Evolutionary conservation across 441 rosid genomes (phyloP).

Genomic region (Arabidopsis hybrid): DNA sequence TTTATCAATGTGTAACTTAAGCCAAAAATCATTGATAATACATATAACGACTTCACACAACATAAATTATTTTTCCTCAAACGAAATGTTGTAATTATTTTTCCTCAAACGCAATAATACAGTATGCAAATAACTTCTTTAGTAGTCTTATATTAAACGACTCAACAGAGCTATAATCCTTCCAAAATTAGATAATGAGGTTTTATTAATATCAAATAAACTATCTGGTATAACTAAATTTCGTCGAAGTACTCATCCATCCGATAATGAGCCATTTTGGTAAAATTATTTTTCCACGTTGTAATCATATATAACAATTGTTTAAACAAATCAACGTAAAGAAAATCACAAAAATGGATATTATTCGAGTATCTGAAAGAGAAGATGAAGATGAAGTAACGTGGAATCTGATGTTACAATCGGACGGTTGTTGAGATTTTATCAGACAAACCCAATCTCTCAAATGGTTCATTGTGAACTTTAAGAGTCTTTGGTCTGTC

Average conservation of each 20-base stretch:
- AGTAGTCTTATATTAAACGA: neutral
- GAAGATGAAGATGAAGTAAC: conserved; percentile 32
- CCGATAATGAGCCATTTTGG: neutral
- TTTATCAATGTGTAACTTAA: too few species aligned
- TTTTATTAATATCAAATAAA: neutral
- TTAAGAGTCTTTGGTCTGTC: conserved; percentile 32
- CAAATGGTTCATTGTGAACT: conserved; percentile 5
- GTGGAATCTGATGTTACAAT: conserved; percentile 30
- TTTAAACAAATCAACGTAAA: neutral
- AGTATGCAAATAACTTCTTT: too few species aligned
- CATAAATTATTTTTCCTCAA: too few species aligned
- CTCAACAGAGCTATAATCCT: neutral
- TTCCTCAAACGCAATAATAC: too few species aligned
- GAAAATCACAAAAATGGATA: conserved; percentile 33
- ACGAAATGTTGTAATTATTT: too few species aligned
- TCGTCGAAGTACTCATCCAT: neutral
- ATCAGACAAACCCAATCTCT: conserved; percentile 26
- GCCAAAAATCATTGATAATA: too few species aligned
- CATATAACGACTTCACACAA: too few species aligned
- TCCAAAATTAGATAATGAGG: too few species aligned
- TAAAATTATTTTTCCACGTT: conserved; percentile 16
- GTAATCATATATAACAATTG: neutral
- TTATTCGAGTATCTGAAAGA: conserved; percentile 26
- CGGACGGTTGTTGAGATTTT: conserved; percentile 28
- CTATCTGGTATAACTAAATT: neutral